A percentile compares a stretch with the other conserved stretches of the same genome.
Evolutionary conservation across 148 eudicot species (phyloP).

Genomic region (Drosera capensis): DNA sequence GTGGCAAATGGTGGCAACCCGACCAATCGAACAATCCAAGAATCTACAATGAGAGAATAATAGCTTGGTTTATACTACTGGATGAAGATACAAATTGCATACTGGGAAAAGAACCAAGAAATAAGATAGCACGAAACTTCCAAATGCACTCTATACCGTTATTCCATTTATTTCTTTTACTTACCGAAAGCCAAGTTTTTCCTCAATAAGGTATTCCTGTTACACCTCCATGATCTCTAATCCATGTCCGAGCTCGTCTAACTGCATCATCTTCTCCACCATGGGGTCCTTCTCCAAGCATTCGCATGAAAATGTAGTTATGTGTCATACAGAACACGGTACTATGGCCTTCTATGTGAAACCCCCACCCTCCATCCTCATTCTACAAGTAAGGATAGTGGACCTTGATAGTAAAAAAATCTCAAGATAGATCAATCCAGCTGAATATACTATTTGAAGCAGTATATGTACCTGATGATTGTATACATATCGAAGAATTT

Average conservation of each 20-base stretch:
- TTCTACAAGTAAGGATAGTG: conserved; percentile 11
- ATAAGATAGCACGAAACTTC: not conserved
- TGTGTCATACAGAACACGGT: conserved; percentile 31
- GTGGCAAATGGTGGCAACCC: conserved; percentile 28
- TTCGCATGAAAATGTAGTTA: conserved; percentile 28
- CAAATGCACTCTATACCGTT: not conserved
- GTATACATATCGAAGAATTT: conserved; percentile 20
- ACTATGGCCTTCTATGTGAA: conserved; percentile 41
- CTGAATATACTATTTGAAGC: not conserved
- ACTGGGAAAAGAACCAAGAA: not conserved
- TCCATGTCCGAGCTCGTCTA: conserved; percentile 28
- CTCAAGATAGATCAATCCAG: not conserved
- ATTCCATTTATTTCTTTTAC: not conserved
- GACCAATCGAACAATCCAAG: conserved; percentile 33
- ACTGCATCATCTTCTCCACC: conserved; percentile 15
- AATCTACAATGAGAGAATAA: conserved; percentile 10
- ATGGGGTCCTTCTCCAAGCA: conserved; percentile 26
- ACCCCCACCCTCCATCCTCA: conserved; percentile 52
- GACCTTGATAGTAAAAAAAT: not conserved
- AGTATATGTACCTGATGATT: conserved; percentile 13
- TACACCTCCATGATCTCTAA: conserved; percentile 33
- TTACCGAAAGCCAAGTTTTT: conserved; percentile 36
- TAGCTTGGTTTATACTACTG: not conserved
- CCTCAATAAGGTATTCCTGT: conserved; percentile 39
- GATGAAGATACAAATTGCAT: not conserved